phyloP scores from a whole-genome alignment of 2,329 filamentous ascomycete genomes.

The Neophaeococcomyces aloes region DNA sequence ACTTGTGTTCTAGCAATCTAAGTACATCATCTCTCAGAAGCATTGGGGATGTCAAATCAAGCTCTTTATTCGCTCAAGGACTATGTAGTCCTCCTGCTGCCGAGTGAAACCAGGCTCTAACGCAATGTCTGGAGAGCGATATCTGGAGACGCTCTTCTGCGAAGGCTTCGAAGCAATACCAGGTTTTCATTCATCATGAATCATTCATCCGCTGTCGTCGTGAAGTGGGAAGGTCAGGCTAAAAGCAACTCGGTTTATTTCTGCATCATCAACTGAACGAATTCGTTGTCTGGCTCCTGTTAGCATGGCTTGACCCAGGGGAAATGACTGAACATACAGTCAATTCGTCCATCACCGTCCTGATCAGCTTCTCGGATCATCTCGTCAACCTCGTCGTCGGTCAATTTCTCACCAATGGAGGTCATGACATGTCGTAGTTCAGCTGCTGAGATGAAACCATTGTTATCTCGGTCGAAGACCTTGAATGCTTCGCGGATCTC shows the following conservation, averaged over 20 bases:
- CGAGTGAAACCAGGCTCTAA: too few relatives aligned
- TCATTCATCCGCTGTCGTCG: not conserved
- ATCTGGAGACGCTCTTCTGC: too few relatives aligned
- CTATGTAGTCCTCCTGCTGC: too few relatives aligned
- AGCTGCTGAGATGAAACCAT: conserved; percentile 80
- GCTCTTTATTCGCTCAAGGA: too few relatives aligned
- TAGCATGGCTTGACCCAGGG: conserved; percentile 6
- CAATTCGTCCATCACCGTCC: conserved; percentile 78
- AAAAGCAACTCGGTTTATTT: conserved; percentile 46
- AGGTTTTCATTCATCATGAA: conserved; percentile 4
- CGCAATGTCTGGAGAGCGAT: too few relatives aligned
- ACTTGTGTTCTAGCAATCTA: too few relatives aligned
- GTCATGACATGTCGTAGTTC: conserved; percentile 88
- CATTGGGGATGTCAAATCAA: too few relatives aligned
- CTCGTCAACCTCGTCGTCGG: conserved; percentile 82
- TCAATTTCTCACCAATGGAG: conserved; percentile 83
- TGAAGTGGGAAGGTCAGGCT: not conserved
- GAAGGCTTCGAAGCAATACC: too few relatives aligned
- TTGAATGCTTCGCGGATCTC: conserved; percentile 86
- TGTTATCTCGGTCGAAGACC: conserved; percentile 84
- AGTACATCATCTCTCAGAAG: too few relatives aligned
- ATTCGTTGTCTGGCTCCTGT: conserved; percentile 64
- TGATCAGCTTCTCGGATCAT: conserved; percentile 89
- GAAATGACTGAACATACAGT: conserved; percentile 50
- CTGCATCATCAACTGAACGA: conserved; percentile 93